Evolutionary conservation across 805 yeast species (phyloP), one percentile per base, ranked within the genome.

Genomic region (Wickerhamomyces tratensis): DNA sequence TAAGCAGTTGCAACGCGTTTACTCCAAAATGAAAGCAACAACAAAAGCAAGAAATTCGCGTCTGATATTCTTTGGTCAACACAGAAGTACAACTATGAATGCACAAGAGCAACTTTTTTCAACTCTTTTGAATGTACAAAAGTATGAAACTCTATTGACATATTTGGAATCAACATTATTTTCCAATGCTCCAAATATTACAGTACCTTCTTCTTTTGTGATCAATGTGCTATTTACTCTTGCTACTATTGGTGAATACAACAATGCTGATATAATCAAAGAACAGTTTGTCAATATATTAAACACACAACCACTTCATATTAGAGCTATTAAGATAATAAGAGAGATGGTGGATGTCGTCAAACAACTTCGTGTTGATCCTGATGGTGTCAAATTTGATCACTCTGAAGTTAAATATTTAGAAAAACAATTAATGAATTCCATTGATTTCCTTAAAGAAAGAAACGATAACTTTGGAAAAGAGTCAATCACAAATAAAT

Each of bases 81-180:
- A 45, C 2, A 58, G 57, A 14, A 46, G 53, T 6, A 34, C 39
- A 11, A 64, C 64, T 44, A 68, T 67, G 34, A 31, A 31, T 8
- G 34, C 34, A 10, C 51, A 49, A 38, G 46, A 43, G 20, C 50
- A 52, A 29, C 35, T 52, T 4, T 38, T 53, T 13, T 50, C 45
- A 9, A 48, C 59, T 1, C 48, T 52, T 29, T 35, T 56, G 36
- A 48, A 46, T 33, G 45, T 64, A 11, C 53, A 59, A 25, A 60
- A 61, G 34, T 68, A 65, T 48, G 67, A 62, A 39, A 57, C 59
- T 50, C 41, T 69, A n/a, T 40, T 71, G 2, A 46, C 58, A 7
- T 58, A 58, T 36, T 42, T 69, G 7, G 72, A 69, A 45, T 38
- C 52, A 2, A 43, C 52, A 2, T 41, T 59, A 3, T 43, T 50